Base-by-base conservation (phyloP, 495 filamentous ascomycete genomes). In the Hypoxylon lenormandii region DNA sequence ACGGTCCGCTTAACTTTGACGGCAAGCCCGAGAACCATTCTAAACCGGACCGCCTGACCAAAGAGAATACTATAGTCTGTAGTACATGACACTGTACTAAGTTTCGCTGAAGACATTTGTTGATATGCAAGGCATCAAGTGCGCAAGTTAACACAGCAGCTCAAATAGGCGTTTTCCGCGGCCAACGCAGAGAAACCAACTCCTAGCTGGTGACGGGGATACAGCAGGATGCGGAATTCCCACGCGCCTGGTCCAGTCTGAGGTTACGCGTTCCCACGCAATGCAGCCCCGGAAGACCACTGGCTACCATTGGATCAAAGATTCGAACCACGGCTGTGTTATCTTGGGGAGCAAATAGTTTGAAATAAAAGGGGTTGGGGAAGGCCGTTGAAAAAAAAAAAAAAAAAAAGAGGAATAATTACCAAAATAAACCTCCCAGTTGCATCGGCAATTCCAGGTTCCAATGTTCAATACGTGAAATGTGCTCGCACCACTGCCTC, bases 361-460 rank as follows among this genome's bases (percentile, higher is more conserved):
- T 40, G 47, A 71, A 66, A 71, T 66, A 58, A 71, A 63, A 63
- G 68, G 68, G 58, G 40, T 5, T 61, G 13, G 23, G 23, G 23
- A 26, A 5, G 23, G 23, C 23, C 23, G 23, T 26, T 37, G 36
- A 16, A 47, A 43, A 11, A 50, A 19, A 36, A 62, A 36, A 10
- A 49, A 64, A 51, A 60, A 60, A 55, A 26, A 26, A 26, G 5
- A 26, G 60, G 51, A 60, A 61, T 33, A 60, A 30, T 19, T 42
- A 28, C 51, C 28, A 61, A 61, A 70, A 56, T 46, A 43, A 60
- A 21, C 42, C 53, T 46, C 49, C 50, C 11, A 38, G 3, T 26
- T 8, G 36, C 52, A 50, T 50, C 60, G 42, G 50, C n/a, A 42
- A 46, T 64, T 36, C 53, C 49, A 54, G 7, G 45, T 55, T 55